phyloP scores from a whole-genome alignment of 2,329 filamentous ascomycete genomes.

The Penicillium concentricum region DNA sequence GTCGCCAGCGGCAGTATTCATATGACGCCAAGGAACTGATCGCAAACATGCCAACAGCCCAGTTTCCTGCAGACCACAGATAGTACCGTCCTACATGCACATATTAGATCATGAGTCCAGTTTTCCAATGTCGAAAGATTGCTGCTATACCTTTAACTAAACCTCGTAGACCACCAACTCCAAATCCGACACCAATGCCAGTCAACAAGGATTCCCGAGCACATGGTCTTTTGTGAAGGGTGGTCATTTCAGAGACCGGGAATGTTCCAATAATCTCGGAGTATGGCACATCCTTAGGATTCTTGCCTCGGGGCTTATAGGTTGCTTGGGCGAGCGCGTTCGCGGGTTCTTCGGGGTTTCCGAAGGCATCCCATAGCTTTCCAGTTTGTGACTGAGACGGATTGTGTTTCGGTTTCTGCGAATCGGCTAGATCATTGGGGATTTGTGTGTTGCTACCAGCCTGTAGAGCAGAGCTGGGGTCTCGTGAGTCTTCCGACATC shows the following conservation, averaged over 20 bases:
- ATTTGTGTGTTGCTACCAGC: slow-evolving; percentile 18
- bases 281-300: slow-evolving; percentile 43
- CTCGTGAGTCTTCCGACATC: slow-evolving; percentile 44
- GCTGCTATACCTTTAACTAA: slow-evolving; percentile 66
- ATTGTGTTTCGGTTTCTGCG: slow-evolving; percentile 42
- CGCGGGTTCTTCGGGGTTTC: slow-evolving; percentile 50
- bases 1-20: slow-evolving; percentile 77
- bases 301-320: slow-evolving; percentile 61
- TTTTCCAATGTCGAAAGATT: neutral
- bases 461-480: slow-evolving; percentile 19
- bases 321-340: slow-evolving; percentile 58
- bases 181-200: slow-evolving; percentile 78
- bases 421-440: slow-evolving; percentile 19
- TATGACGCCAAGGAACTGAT: slow-evolving; percentile 69
- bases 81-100: slow-evolving; percentile 47
- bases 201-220: slow-evolving; percentile 77
- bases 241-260: slow-evolving; percentile 55
- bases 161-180: slow-evolving; percentile 69
- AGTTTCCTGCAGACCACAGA: slow-evolving; percentile 71
- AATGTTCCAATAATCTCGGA: slow-evolving; percentile 44
- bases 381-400: slow-evolving; percentile 46
- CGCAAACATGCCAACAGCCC: slow-evolving; percentile 77
- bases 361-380: slow-evolving; percentile 50
- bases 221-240: slow-evolving; percentile 76
- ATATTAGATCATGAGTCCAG: slow-evolving; percentile 2